Conservation (phyloP, 306 rosid species). For the Dryas octopetala region DNA sequence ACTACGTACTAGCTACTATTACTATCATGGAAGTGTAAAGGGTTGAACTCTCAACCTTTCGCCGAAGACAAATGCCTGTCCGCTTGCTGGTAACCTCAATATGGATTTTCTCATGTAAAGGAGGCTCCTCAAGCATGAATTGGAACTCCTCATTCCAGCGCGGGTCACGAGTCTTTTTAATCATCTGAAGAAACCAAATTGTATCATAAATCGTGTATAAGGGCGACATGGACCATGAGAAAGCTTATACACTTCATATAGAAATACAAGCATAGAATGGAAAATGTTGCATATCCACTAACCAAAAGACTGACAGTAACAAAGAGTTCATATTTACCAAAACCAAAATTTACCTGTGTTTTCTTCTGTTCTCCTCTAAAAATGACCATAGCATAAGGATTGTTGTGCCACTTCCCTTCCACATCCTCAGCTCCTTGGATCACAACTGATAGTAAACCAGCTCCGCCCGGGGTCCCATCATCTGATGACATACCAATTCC, state of each 20-base stretch:
- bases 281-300: no score
- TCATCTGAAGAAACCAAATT: conserved; percentile 35
- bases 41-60: conserved; percentile 46
- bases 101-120: conserved; percentile 65
- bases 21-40: neutral
- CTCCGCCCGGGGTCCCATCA: conserved; percentile 52
- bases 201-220: neutral
- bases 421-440: conserved; percentile 79
- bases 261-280: no score
- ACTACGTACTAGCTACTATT: neutral
- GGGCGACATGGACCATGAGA: no score
- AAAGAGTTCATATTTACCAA: neutral
- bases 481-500: conserved; percentile 40
- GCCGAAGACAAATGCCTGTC: conserved; percentile 43
- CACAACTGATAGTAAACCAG: conserved; percentile 75
- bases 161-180: conserved; percentile 60
- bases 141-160: conserved; percentile 85
- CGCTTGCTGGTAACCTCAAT: conserved; percentile 71
- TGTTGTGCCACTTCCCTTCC: conserved; percentile 78
- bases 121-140: conserved; percentile 88
- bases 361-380: conserved; percentile 73
- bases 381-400: conserved; percentile 67
- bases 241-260: no score
- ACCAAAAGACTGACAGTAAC: neutral
- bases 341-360: conserved; percentile 55